These are phyloP conservation scores for Yarrowia sp. DNA, from an alignment of 805 yeast genomes.

Conservation along the genomic window DNA sequence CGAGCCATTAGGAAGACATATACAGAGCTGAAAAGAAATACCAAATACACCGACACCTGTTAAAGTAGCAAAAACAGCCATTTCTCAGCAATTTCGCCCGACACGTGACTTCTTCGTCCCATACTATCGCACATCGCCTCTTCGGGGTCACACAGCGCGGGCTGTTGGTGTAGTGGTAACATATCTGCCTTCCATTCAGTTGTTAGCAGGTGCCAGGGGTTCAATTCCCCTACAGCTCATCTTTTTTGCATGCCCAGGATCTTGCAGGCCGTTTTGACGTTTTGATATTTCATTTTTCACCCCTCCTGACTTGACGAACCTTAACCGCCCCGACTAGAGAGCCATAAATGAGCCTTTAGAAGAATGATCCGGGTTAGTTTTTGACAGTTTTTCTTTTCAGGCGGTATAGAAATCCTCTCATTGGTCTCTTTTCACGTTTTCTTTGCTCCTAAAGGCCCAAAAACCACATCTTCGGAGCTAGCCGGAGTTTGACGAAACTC, in stretches of 20 bases:
- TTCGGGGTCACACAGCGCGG: background rate
- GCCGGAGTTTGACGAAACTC: no score
- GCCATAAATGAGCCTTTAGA: no score
- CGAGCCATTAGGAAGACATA: no score
- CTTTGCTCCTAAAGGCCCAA: no score
- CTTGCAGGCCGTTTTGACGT: background rate
- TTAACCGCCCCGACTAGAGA: background rate
- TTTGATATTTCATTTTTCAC: background rate
- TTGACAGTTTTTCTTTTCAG: no score
- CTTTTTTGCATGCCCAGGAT: background rate
- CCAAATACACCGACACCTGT: no score
- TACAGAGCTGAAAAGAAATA: no score
- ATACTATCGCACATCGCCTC: background rate
- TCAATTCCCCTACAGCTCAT: constrained; percentile 19
- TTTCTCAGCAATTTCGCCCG: background rate
- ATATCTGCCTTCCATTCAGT: constrained; percentile 14
- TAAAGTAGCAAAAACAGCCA: no score
- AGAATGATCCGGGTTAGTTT: no score
- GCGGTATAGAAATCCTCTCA: no score
- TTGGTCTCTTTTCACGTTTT: no score
- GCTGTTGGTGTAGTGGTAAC: constrained; percentile 21
- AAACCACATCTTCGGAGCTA: no score
- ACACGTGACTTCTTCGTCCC: background rate
- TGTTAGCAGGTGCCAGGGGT: constrained; percentile 18
- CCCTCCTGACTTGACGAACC: background rate